Evolutionary conservation across 2,329 filamentous ascomycete species (phyloP), one percentile per base, ranked within the genome.

Genomic region (Pseudogymnoascus sp.): DNA sequence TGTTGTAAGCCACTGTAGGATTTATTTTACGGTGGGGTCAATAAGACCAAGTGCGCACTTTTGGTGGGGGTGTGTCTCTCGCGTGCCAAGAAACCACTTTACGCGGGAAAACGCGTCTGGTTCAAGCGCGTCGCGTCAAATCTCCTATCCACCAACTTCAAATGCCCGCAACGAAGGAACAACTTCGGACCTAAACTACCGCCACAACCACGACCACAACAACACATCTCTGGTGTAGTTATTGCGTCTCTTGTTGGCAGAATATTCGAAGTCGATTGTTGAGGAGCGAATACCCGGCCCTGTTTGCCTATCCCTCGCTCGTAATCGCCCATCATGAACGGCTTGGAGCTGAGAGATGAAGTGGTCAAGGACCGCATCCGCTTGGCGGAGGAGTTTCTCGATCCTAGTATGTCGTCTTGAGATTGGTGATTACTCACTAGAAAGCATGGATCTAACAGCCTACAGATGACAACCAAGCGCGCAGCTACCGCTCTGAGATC

Each of bases 401-500:
- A 97, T 80, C 93, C 93, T 65, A 88, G 92, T 96, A 84, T 72
- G 88, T 76, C 26, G 56, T 37, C 50, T 24, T 26, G 35, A 46
- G 19, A 24, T 24, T 24, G 41, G 11, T 26, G 4, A 7, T 7
- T 16, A 37, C 19, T 11, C 12, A 11, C 19, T 38, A 16, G 41
- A n/a, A 62, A 35, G 66, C 61, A 61, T 65, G 62, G 12, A 33
- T 41, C 72, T 77, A 65, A 77, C 65, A 41, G 53, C 40, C 41
- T n/a, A 16, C 28, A 84, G 81, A 79, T 71, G 80, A 83, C 72
- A 78, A 79, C 40, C 80, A 81, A 75, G 79, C 76, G 35, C 79
- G 83, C 70, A 96, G 91, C 76, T 97, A 97, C 78, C 86, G 92
- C 73, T 87, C 92, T 66, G 92, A 96, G 72, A 96, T 98, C 72